phyloP scores from a whole-genome alignment of 495 filamentous ascomycete species.

The Apodospora peruviana region DNA sequence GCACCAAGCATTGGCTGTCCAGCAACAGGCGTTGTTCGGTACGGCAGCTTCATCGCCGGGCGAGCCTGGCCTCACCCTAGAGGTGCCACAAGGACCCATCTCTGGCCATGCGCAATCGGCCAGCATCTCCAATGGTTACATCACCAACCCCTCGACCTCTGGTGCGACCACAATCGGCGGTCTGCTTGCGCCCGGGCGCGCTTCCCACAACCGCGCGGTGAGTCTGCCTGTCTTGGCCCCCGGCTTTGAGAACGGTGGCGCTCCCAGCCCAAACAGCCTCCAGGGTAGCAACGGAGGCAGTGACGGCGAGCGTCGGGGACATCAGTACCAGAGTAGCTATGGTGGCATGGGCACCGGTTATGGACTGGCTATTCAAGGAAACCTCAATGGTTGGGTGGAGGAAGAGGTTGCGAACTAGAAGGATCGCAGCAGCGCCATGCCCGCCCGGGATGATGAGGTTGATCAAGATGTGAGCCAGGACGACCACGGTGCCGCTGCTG shows the following conservation, averaged over 20 bases:
- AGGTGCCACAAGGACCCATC: conserved; percentile 50
- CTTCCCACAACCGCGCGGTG: conserved; percentile 77
- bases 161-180: conserved; percentile 66
- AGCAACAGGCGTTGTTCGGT: conserved; percentile 57
- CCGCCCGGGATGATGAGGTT: not conserved
- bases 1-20: conserved; percentile 53
- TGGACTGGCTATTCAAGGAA: conserved; percentile 46
- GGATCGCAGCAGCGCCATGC: not conserved
- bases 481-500: not conserved
- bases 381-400: conserved; percentile 51
- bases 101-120: conserved; percentile 55
- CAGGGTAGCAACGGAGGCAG: conserved; percentile 31
- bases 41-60: conserved; percentile 52
- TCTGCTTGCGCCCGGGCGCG: conserved; percentile 69
- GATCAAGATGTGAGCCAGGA: no score
- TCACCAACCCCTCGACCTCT: conserved; percentile 43
- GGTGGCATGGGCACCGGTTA: conserved; percentile 46
- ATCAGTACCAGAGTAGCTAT: conserved; percentile 52
- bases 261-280: conserved; percentile 39
- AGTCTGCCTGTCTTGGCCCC: conserved; percentile 66
- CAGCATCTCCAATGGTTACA: conserved; percentile 56
- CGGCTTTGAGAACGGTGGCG: conserved; percentile 46
- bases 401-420: conserved; percentile 49
- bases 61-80: conserved; percentile 39
- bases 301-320: conserved; percentile 43